These are phyloP conservation scores for Sporothrix pallida DNA, from an alignment of 2,329 filamentous ascomycete genomes.

Conservation along the genomic window DNA sequence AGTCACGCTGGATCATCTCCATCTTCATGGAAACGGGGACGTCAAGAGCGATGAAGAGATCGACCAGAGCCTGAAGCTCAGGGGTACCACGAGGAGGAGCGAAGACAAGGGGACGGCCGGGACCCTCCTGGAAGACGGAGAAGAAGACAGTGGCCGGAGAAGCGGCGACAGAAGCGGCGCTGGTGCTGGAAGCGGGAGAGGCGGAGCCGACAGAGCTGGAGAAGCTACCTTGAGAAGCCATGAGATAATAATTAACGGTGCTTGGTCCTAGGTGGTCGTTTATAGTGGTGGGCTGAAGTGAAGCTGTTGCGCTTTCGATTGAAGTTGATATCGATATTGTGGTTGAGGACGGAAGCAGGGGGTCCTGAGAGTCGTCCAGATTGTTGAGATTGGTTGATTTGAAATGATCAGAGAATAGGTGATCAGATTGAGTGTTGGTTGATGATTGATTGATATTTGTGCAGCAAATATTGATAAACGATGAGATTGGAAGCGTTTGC, in stretches of 20 bases:
- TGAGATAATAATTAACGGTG: background rate
- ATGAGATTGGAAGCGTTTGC: background rate
- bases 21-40: conserved; percentile 58
- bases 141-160: conserved; percentile 47
- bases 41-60: conserved; percentile 55
- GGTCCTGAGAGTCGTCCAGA: background rate
- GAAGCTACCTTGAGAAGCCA: conserved; percentile 35
- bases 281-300: background rate
- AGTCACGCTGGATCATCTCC: conserved; percentile 39
- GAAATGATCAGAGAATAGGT: background rate
- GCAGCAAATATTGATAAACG: background rate
- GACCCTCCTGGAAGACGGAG: conserved; percentile 63
- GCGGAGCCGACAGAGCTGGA: conserved; percentile 34
- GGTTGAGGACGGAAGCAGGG: background rate
- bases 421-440: background rate
- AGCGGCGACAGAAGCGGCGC: conserved; percentile 26
- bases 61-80: conserved; percentile 66
- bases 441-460: background rate
- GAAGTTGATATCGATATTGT: background rate
- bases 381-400: conserved; percentile 4
- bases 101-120: conserved; percentile 67
- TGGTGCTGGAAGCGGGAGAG: conserved; percentile 33
- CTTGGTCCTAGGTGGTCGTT: conserved; percentile 13
- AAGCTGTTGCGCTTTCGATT: background rate
- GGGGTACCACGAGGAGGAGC: conserved; percentile 66